Percentiles rank a stretch among this genome's conserved stretches.
These are phyloP conservation scores for Davidsoniella virescens DNA, from an alignment of 2,329 filamentous ascomycete species.

Conservation along the genomic window DNA sequence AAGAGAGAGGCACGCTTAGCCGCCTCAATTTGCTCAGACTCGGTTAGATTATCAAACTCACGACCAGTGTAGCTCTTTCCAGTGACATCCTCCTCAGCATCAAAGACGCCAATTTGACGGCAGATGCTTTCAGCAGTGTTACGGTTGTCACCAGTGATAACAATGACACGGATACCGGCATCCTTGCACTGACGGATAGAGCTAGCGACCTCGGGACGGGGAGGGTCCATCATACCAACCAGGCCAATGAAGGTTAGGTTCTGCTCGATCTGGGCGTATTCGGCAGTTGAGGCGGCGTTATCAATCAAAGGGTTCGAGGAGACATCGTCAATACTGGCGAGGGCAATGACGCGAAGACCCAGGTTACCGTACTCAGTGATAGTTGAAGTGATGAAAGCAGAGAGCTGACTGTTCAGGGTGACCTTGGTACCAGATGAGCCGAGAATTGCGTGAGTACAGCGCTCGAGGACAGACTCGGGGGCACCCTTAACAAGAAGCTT, in stretches of 20 bases:
- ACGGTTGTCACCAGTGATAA: constrained; percentile 95
- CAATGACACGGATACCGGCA: constrained; percentile 89
- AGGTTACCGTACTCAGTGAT: constrained; percentile 80
- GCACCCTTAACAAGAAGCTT: constrained; percentile 92
- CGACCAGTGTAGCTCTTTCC: constrained; percentile 93
- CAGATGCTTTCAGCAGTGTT: constrained; percentile 97
- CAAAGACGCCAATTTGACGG: constrained; percentile 90
- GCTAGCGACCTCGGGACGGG: constrained; percentile 72
- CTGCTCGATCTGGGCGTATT: constrained; percentile 81
- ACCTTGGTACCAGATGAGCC: constrained; percentile 67
- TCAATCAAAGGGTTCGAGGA: constrained; percentile 51
- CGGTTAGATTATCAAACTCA: constrained; percentile 75
- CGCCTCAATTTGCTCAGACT: constrained; percentile 65
- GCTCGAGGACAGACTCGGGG: constrained; percentile 83
- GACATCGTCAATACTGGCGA: constrained; percentile 70
- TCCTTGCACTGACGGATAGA: constrained; percentile 82
- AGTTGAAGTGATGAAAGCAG: constrained; percentile 57
- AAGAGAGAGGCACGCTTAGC: constrained; percentile 80
- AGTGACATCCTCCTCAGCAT: constrained; percentile 58
- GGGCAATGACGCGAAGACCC: constrained; percentile 84
- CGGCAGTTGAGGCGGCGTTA: constrained; percentile 62
- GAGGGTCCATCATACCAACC: constrained; percentile 92
- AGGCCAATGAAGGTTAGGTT: constrained; percentile 88
- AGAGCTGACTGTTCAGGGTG: constrained; percentile 51
- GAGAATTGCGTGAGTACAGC: constrained; percentile 68